These are phyloP conservation scores for Geosmithia flava DNA, from an alignment of 2,329 filamentous ascomycete species.

Conservation along the genomic window DNA sequence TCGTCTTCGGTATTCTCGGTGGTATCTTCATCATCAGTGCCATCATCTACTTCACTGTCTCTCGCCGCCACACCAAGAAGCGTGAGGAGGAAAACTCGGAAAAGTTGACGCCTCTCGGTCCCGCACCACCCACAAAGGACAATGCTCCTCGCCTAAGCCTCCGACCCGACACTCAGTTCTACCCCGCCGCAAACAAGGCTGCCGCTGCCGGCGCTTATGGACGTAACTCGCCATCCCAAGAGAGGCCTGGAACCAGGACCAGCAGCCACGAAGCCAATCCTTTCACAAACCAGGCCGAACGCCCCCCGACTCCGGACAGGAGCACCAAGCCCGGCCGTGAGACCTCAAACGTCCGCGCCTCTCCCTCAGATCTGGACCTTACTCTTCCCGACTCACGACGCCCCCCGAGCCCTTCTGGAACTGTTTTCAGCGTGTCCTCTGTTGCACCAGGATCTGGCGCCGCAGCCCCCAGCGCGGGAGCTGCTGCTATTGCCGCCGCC, in stretches of 20 bases:
- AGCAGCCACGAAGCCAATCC: constrained; percentile 52
- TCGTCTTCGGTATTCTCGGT: constrained; percentile 70
- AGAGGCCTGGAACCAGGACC: constrained; percentile 31
- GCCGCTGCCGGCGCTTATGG: constrained; percentile 25
- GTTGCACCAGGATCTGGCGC: constrained; percentile 26
- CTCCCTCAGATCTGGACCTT: constrained; percentile 37
- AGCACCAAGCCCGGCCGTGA: constrained; percentile 8
- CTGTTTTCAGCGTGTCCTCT: constrained; percentile 49
- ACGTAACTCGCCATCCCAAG: constrained; percentile 27
- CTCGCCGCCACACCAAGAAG: constrained; percentile 48
- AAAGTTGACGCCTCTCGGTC: constrained; percentile 34
- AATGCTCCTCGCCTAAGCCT: constrained; percentile 72
- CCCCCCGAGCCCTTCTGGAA: constrained; percentile 45
- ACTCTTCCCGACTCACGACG: constrained; percentile 28
- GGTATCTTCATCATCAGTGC: constrained; percentile 53
- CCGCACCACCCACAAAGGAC: constrained; percentile 6
- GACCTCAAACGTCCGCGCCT: constrained; percentile 4
- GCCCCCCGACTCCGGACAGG: constrained; percentile 22
- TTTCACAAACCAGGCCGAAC: constrained; percentile 48
- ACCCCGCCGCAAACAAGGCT: constrained; percentile 48
- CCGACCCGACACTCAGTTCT: constrained; percentile 73
- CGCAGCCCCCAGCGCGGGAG: constrained; percentile 17
- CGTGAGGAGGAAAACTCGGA: constrained; percentile 43
- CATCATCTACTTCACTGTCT: constrained; percentile 61
- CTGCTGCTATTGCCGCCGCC: constrained; percentile 48